Base-by-base conservation (phyloP, 2,329 filamentous ascomycete species). In the Exophiala sp. region DNA sequence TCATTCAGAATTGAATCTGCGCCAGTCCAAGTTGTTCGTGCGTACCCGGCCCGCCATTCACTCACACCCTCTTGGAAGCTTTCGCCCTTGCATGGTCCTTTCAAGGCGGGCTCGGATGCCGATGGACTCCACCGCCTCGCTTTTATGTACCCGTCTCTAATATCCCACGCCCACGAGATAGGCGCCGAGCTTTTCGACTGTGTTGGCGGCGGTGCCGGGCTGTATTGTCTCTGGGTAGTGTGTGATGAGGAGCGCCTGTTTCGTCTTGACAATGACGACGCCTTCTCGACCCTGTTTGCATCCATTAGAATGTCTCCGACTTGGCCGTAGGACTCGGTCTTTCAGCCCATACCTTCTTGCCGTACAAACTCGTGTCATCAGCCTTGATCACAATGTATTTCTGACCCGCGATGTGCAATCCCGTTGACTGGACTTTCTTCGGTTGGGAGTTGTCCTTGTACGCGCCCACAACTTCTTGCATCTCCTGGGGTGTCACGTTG, bases 241-340 rank as follows among this genome's bases (percentile, higher is more conserved):
- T 64, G 84, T 88, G 70, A 99, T 76, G 69, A 99, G 83, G 71
- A 97, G 85, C 64, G 91, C 89, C 75, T 95, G 87, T 68, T 81
- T 86, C 66, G 92, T 95, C 80, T 95, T 95, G 74, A 86, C 85
- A 65, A 94, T 83, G 69, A 87, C 79, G 66, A 96, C 75, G 62
- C 94, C 94, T 69, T 86, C 83, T 70, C 86, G 89, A 65, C 88
- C 90, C 86, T 89, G 59, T 61, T 46, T 62, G 38, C 33, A 18
- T 18, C 16, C 16, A 18, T 18, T 18, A 18, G 16, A 18, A 18
- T 18, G 16, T 18, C 16, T 18, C 16, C 16, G 16, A 18, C 16
- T 18, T 18, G 16, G 16, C 16, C 16, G 16, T 18, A 18, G 16
- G 16, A 18, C 16, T 44, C 18, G 11, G 29, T 24, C 29, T 29